A percentile compares a stretch with the other conserved stretches of the same genome.
Conservation (phyloP, 148 eudicot species). For the Rhododendron simsii region DNA sequence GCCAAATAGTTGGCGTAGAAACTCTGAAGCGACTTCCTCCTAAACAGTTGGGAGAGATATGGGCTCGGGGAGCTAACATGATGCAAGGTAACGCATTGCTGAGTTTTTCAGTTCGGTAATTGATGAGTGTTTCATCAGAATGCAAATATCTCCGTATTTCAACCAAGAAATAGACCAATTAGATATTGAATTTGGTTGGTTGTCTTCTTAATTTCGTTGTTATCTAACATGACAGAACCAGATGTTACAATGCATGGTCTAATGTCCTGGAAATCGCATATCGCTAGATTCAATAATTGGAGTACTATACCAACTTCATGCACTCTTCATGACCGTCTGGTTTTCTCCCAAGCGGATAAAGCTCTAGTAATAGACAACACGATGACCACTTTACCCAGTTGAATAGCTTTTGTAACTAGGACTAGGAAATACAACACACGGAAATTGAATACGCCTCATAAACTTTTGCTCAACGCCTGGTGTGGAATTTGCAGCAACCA, state of each 20-base stretch:
- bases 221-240: neutral
- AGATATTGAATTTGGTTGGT: neutral
- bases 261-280: neutral
- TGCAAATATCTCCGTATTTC: neutral
- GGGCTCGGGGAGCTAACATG: slow-evolving; percentile 79
- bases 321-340: neutral
- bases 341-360: no score
- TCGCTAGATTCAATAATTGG: neutral
- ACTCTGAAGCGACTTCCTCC: slow-evolving; percentile 69
- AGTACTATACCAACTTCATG: neutral
- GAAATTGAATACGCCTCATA: neutral
- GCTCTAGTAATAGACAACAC: no score
- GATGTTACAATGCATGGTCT: neutral
- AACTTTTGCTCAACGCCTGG: neutral
- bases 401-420: neutral
- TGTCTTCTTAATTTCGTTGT: neutral
- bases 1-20: slow-evolving; percentile 58
- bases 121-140: neutral
- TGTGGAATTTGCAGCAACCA: neutral
- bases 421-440: neutral
- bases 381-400: neutral
- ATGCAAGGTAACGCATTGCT: slow-evolving; percentile 50
- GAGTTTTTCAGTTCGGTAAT: neutral
- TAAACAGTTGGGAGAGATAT: slow-evolving; percentile 67
- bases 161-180: neutral